Base-by-base conservation (phyloP, 495 filamentous ascomycete genomes). In the Parathielavia appendiculata region DNA sequence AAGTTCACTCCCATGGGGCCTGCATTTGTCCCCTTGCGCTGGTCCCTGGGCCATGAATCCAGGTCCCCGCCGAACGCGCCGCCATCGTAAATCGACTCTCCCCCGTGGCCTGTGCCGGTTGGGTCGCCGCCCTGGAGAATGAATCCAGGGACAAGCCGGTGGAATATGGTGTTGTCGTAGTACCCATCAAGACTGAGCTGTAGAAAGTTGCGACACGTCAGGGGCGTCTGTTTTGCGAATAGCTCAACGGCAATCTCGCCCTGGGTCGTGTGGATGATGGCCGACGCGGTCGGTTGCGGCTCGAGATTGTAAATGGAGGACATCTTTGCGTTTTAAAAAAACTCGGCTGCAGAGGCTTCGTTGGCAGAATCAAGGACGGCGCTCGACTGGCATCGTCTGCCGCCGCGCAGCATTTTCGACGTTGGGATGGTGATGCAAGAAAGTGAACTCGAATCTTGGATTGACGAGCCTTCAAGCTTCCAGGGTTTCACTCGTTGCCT, bases 131-230 rank as follows among this genome's bases (percentile, higher is more conserved):
- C 95, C 67, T 98, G 93, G 40, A 97, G 74, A 56, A 97, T 87
- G 76, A 98, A 98, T 41, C 87, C 88, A 0, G 92, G 87, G 10
- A 95, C 84, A 19, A 97, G 78, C 19, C 93, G 92, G 73, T 98
- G 93, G 76, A 98, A 97, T 59, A 91, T 85, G 0, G 92, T 96
- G 62, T 83, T 81, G 49, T 87, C 84, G 75, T 97, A 99, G 80
- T 97, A 97, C 57, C 90, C 89, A 71, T 99, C 91, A 57, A 95
- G 81, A 69, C 87, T 91, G 66, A 89, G 88, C 72, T 99, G 93
- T 19, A 99, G 85, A 76, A 99, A 99, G 74, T 96, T 96, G 56
- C 92, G 90, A 64, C 83, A 89, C 1, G 93, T 88, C 57, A 95
- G 82, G 34, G 93, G 93, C 0, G 89, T 88, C 72, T 99, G 92